Base-by-base conservation (phyloP, 768 basidiomycete species). In the Naematelia aurantialba region DNA sequence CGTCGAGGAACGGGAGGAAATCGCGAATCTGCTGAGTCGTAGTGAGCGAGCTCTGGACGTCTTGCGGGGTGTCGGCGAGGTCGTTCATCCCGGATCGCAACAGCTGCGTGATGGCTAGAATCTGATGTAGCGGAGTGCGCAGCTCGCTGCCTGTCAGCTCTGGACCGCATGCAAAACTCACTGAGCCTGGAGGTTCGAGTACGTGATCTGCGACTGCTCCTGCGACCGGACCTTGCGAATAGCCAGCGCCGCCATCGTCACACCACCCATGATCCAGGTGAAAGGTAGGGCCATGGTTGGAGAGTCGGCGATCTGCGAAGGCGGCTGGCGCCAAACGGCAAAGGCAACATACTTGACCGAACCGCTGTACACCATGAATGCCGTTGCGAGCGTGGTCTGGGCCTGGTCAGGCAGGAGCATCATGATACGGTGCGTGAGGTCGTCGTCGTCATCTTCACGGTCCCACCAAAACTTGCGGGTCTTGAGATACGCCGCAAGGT, bases 181-280 rank as follows among this genome's bases (percentile, higher is more conserved):
- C 72, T 76, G 74, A 1, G 74, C 74, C 34, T 76, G 74, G 2
- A 76, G 47, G 52, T 73, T 76, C 2, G 60, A 61, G 45, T 73
- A 76, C 1, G 68, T 67, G 19, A 72, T 68, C 29, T 76, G 72
- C 21, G 66, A 65, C 45, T 72, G 58, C 34, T 76, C 74, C 30
- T 72, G 27, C 0, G 58, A 55, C 14, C 74, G 47, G 24, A 72
- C 62, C 45, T 65, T 69, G 5, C 66, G 57, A 26, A 76, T 62
- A 1, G 68, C 67, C 44, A 72, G 39, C 0, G 70, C 70, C 1
- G 72, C 74, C 47, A 62, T 58, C 14, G 65, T 58, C 17, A 65
- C 52, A 2, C 72, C 72, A 10, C 65, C 63, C 22, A 76, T 47
- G 10, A 73, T 62, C 58, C 65, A 65, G 0, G 62, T 45, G 26